Evolutionary conservation across 768 basidiomycete genomes (phyloP).

Genomic region (Mycena haematopus): DNA sequence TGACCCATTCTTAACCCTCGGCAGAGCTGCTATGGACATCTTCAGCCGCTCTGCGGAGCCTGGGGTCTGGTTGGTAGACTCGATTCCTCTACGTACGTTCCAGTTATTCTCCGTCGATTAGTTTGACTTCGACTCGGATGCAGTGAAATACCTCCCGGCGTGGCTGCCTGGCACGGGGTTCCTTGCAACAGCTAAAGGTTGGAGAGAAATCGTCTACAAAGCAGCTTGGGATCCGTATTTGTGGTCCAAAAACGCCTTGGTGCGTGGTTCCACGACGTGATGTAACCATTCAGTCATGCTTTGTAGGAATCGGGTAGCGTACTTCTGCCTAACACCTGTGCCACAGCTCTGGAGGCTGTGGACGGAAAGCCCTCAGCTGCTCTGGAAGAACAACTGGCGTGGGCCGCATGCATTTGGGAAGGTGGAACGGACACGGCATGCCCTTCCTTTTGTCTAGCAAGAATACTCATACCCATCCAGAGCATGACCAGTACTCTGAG

Average conservation of each 20-base stretch:
- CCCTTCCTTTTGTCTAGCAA: too few relatives aligned
- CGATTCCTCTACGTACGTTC: not conserved
- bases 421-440: constrained; percentile 20
- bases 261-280: not conserved
- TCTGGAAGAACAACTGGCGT: constrained; percentile 7
- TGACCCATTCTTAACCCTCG: not conserved
- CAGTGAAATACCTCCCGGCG: constrained; percentile 9
- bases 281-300: not conserved
- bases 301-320: constrained; percentile 1
- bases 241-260: not conserved
- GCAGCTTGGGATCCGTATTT: not conserved
- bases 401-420: constrained; percentile 10
- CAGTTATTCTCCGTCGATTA: too few relatives aligned
- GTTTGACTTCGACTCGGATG: not conserved
- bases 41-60: not conserved
- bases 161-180: constrained; percentile 13
- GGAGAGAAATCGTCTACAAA: not conserved
- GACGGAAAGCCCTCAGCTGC: not conserved
- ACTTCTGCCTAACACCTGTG: constrained; percentile 14
- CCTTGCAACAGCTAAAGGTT: not conserved
- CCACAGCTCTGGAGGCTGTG: not conserved
- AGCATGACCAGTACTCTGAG: too few relatives aligned
- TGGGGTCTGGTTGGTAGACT: constrained; percentile 12
- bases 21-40: constrained; percentile 1
- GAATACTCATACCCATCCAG: too few relatives aligned